These are phyloP conservation scores for Phytophthora tubulina DNA, from an alignment of 352 stramenopile species.

Conservation along the genomic window DNA sequence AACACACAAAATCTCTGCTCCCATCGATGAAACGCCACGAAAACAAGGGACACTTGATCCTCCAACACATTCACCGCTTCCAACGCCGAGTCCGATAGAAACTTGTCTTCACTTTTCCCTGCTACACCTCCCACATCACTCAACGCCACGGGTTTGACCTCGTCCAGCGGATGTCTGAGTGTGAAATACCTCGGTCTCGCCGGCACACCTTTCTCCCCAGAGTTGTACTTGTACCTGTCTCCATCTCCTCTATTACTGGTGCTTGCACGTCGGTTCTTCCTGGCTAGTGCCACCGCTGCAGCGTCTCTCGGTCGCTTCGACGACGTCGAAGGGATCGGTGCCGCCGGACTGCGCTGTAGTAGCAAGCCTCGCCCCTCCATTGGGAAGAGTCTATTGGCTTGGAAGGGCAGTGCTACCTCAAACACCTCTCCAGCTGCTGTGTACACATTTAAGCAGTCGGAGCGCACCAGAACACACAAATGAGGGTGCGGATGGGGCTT, in stretches of 20 bases:
- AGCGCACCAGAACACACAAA: constrained; percentile 74
- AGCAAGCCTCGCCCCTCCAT: constrained; percentile 57
- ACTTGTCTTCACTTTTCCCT: constrained; percentile 23
- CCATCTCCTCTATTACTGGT: constrained; percentile 52
- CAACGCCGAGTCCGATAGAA: constrained; percentile 65
- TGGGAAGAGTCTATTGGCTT: constrained; percentile 66
- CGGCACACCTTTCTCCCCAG: constrained; percentile 19
- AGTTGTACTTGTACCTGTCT: constrained; percentile 43
- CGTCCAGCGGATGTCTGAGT: constrained; percentile 75
- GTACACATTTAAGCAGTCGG: constrained; percentile 78
- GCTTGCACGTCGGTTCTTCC: constrained; percentile 45
- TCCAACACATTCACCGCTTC: constrained; percentile 56
- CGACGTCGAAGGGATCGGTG: constrained; percentile 33
- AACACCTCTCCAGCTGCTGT: constrained; percentile 70
- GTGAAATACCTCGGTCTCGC: constrained; percentile 75
- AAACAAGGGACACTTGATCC: constrained; percentile 28
- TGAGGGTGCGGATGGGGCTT: constrained; percentile 33
- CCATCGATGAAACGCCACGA: constrained; percentile 63
- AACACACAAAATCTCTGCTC: constrained; percentile 68
- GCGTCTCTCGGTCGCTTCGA: constrained; percentile 44
- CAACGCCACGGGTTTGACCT: constrained; percentile 77
- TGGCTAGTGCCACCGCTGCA: constrained; percentile 37
- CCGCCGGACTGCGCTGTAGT: constrained; percentile 64
- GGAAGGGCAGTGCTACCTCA: constrained; percentile 80
- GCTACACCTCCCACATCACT: background rate